Evolutionary conservation across 306 rosid genomes (phyloP).

Genomic region (Urtica urens): DNA sequence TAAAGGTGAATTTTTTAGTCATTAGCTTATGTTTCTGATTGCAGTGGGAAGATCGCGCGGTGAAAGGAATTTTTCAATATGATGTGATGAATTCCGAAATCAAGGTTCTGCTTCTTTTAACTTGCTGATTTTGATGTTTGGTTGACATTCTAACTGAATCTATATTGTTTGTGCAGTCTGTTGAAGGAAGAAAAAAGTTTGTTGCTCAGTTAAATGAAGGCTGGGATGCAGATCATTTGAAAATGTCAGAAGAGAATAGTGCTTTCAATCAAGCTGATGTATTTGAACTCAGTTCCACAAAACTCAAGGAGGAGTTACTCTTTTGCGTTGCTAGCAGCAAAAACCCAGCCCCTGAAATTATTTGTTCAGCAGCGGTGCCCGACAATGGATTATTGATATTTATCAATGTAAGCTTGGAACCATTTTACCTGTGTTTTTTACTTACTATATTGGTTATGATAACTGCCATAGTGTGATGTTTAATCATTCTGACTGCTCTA

Average conservation of each 20-base stretch:
- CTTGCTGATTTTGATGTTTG: not conserved
- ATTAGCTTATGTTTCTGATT: not conserved
- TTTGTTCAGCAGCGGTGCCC: conserved; percentile 25
- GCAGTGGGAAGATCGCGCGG: conserved; percentile 33
- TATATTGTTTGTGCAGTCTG: conserved; percentile 13
- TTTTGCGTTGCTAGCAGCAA: conserved; percentile 21
- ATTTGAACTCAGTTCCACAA: conserved; percentile 8
- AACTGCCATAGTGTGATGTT: not conserved
- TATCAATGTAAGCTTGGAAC: conserved; percentile 20
- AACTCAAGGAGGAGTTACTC: conserved; percentile 19
- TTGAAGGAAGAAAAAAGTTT: conserved; percentile 24
- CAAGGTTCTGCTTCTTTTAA: conserved; percentile 16
- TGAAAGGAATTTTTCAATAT: conserved; percentile 25
- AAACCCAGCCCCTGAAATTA: conserved; percentile 14
- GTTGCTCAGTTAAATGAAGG: conserved; percentile 32
- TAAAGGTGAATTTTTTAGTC: not conserved
- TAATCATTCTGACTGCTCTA: not conserved
- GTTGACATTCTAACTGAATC: not conserved
- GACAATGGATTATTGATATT: conserved; percentile 17
- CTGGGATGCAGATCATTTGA: conserved; percentile 8
- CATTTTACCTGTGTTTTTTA: not conserved
- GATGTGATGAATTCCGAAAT: conserved; percentile 31
- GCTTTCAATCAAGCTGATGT: conserved; percentile 7
- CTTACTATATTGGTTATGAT: not conserved
- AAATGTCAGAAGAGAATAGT: conserved; percentile 2